Conservation (phyloP, 352 stramenopile species). For the Phytophthora sp. region DNA sequence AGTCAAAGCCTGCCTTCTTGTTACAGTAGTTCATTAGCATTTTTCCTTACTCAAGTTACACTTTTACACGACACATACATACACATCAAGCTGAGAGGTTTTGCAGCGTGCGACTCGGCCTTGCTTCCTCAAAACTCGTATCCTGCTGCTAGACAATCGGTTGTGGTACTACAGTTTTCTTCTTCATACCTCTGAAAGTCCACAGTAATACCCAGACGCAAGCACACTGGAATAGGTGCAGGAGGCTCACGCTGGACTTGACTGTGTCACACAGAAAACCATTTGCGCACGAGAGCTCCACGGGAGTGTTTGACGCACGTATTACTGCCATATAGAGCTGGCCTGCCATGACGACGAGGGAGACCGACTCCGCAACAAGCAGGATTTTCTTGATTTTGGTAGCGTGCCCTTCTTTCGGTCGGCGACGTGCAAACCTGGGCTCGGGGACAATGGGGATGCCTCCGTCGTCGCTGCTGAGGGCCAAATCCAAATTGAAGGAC, state of each 20-base stretch:
- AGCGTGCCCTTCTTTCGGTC: constrained; percentile 36
- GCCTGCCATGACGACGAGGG: constrained; percentile 39
- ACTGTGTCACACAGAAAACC: constrained; percentile 50
- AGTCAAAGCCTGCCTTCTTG: no score
- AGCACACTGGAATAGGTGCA: constrained; percentile 43
- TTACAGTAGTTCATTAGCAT: no score
- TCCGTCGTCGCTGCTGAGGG: constrained; percentile 21
- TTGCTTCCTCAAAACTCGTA: no score
- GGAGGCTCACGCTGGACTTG: constrained; percentile 29
- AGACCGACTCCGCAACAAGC: constrained; percentile 47
- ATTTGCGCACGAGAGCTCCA: constrained; percentile 63
- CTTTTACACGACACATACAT: no score
- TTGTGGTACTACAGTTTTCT: constrained; percentile 17
- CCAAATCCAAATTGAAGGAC: constrained; percentile 46
- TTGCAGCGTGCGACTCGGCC: no score
- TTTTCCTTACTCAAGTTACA: no score
- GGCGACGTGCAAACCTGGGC: constrained; percentile 8
- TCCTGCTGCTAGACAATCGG: constrained; percentile 30
- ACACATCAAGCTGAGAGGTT: background rate
- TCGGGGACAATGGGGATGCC: constrained; percentile 18
- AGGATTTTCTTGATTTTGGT: constrained; percentile 58
- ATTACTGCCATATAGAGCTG: constrained; percentile 43
- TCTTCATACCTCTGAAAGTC: constrained; percentile 34
- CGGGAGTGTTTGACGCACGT: constrained; percentile 15
- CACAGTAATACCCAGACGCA: constrained; percentile 42